Base-by-base conservation (phyloP, 2,329 filamentous ascomycete species). In the Tolypocladium inflatum region DNA sequence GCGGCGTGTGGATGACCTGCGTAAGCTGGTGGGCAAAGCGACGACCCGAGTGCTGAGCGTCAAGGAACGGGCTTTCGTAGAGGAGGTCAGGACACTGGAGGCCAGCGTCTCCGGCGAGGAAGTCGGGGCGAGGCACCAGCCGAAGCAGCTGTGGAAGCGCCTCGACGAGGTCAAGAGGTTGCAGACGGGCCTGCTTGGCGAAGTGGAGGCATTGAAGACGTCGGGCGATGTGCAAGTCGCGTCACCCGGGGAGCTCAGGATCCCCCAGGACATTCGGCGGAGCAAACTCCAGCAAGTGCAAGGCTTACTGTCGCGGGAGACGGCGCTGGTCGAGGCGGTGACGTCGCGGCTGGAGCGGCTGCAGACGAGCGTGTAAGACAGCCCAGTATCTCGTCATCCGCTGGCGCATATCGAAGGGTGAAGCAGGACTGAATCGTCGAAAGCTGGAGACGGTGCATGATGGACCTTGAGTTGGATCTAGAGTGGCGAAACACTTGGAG, bases 291-390 rank as follows among this genome's bases (percentile, higher is more conserved):
- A 77, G 58, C 81, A 88, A 67, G 83, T 90, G 26, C 83, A 83
- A 71, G 73, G 73, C 35, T 70, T 89, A 60, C 72, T 90, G 62
- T 84, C 87, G 58, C 76, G 87, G 35, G 86, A 90, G 72, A 82
- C 82, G 53, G 85, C 85, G 6, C 70, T 90, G 65, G 83, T 90
- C 8, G 86, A 89, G 63, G 86, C 83, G 26, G 80, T 88, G 26
- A 84, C 80, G 63, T 77, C 77, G 58, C 78, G 86, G 58, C 71
- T 90, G 61, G 82, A 86, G 68, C 80, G 77, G 61, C 72, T 90
- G 57, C 73, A 76, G 61, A 62, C 70, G n/a, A 61, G 61, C 42
- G 57, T 68, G 64, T 73, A 66, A 61, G 57, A 30, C 26, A 30
- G 26, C 26, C 26, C 26, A 6, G 26, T 6, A 30, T 30, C 26